Base-by-base conservation (phyloP, 108 stramenopile species). In the Seminavis robusta region DNA sequence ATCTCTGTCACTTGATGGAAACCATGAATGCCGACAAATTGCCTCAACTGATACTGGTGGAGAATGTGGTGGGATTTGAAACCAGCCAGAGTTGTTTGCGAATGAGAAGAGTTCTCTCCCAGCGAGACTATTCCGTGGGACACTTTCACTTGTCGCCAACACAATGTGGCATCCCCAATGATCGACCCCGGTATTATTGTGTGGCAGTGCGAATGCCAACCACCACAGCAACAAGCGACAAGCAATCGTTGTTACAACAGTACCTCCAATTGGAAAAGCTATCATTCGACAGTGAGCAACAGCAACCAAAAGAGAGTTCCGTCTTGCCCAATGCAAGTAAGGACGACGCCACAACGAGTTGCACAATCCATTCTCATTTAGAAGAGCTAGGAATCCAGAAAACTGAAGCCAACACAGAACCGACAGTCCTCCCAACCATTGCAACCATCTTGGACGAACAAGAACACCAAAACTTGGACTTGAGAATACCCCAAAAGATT, bases 11-110 rank as follows among this genome's bases (percentile, higher is more conserved):
- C 23, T 40, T 87, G 48, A 38, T 93, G 8, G 15, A 34, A 21
- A 42, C 27, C 0, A 69, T 84, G 69, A 24, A 63, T 25, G 62
- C 73, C 8, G 59, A 68, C 5, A 43, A 41, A 1, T 63, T 84
- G 41, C 94, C 94, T 15, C 39, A 46, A 2, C 38, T 90, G 0
- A 69, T 96, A 26, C 48, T 81, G 20, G 61, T 92, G 51, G 95
- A 96, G 53, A 96, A 96, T 64, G 95, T 96, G 1, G 71, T 94
- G 25, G 90, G 92, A 10, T 96, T 94, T 68, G 95, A 94, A 67
- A 47, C 39, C 3, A 86, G 84, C 8, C 71, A 68, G 16, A 79
- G 82, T 28, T 71, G 80, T 67, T 60, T 74, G 38, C 52, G 47
- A 49, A 88, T 71, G 67, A 48, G 66, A 19, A 26, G 37, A 7